phyloP scores from a whole-genome alignment of 2,329 filamentous ascomycete genomes.

The Periglandula ipomoeae region DNA sequence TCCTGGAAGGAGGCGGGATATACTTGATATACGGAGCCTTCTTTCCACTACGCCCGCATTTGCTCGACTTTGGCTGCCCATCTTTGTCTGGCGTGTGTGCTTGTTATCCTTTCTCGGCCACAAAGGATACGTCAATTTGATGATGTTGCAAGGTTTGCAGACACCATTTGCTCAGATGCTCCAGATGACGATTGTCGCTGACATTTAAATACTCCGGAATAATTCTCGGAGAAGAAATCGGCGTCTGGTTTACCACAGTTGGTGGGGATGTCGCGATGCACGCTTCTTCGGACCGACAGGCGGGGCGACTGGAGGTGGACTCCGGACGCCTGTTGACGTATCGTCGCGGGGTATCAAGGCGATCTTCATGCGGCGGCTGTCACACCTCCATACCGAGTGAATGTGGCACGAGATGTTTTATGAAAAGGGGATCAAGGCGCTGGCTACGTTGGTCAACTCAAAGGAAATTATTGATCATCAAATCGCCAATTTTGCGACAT shows the following conservation, averaged over 20 bases:
- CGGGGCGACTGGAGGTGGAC: background rate
- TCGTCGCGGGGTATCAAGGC: background rate
- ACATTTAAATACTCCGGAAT: background rate
- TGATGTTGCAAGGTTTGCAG: background rate
- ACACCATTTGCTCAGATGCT: background rate
- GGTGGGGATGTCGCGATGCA: too few species aligned
- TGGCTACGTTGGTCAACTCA: too few species aligned
- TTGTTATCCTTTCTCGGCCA: background rate
- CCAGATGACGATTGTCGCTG: background rate
- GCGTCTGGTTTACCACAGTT: background rate
- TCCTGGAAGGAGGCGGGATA: constrained; percentile 55
- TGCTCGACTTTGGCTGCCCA: constrained; percentile 17
- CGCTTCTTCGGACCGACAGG: background rate
- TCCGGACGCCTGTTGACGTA: background rate
- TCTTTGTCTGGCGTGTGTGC: constrained; percentile 8
- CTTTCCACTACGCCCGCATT: constrained; percentile 46
- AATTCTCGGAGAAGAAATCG: background rate
- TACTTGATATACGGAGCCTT: constrained; percentile 51
- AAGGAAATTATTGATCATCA: too few species aligned
- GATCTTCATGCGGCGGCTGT: background rate
- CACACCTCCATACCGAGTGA: background rate
- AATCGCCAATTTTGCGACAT: too few species aligned
- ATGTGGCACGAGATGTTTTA: too few species aligned
- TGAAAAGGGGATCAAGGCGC: too few species aligned
- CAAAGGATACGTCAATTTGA: background rate